Base-by-base conservation (phyloP, 768 basidiomycete genomes). In the Clathrus columnatus region DNA sequence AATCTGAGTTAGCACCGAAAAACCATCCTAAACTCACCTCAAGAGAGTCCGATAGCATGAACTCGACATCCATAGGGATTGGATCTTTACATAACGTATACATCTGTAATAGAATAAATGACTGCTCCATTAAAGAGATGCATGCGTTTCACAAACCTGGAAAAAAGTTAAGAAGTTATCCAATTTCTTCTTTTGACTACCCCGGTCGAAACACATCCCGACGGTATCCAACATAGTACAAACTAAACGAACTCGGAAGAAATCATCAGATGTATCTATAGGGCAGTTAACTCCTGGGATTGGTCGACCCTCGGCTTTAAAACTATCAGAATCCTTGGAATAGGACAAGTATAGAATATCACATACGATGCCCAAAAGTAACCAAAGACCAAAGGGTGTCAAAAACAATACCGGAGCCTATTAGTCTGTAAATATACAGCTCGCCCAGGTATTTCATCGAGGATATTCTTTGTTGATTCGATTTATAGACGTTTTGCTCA, bases 11-110 rank as follows among this genome's bases (percentile, higher is more conserved):
- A 3, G 48, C 47, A n/a, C 23, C 30, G 8, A 43, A 43, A 41
- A 20, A 48, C 42, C 3, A 2, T 47, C 50, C 24, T 45, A 51
- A 23, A 57, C 71, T 61, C 60, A 91, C 91, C 73, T 98, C 94
- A 7, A 99, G 69, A 1, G 95, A 96, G 68, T 99, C 96, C 0
- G 83, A 82, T 6, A 96, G 68, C 91, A 97, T 95, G 70, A 98
- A 99, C 51, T 96, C 94, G 10, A 96, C 87, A 59, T 99, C 96
- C 93, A 97, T 94, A 0, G 96, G 86, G n/a, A 94, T 68, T 21
- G 82, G 74, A 45, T 84, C 78, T 70, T 99, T 99, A 73, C 88
- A 90, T n/a, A 85, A 75, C 16, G 88, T 75, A 67, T 98, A 99
- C 57, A 93, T 85, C 73, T 77, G 32, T 17, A 47, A 81, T 85